Percentiles rank a stretch among this genome's conserved stretches.
These are phyloP conservation scores for Leptomonas seymouri DNA, from an alignment of 208 protist genomes.

Conservation along the genomic window DNA sequence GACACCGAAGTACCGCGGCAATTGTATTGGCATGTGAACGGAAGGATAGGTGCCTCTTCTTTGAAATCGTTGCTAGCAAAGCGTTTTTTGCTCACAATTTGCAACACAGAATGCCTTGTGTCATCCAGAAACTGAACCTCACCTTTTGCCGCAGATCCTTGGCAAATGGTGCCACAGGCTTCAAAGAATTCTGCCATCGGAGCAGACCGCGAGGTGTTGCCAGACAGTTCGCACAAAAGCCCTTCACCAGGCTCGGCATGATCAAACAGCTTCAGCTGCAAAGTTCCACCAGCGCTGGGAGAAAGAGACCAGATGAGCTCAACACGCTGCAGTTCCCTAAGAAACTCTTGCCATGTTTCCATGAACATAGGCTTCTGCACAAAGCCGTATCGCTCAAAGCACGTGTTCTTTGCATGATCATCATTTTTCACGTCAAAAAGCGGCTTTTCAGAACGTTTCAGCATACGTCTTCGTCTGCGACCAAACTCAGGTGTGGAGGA, in stretches of 20 bases:
- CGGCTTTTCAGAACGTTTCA: not conserved
- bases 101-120: conserved; percentile 7
- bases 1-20: conserved; percentile 63
- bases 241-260: conserved; percentile 52
- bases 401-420: conserved; percentile 54
- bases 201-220: conserved; percentile 33
- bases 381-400: conserved; percentile 78
- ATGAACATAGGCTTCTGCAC: conserved; percentile 66
- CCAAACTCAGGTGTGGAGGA: conserved; percentile 41
- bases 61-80: conserved; percentile 13
- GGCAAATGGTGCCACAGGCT: conserved; percentile 42
- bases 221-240: conserved; percentile 51
- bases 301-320: conserved; percentile 68
- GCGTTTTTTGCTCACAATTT: conserved; percentile 34
- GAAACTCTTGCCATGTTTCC: conserved; percentile 70
- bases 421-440: conserved; percentile 34
- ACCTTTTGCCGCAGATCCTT: conserved; percentile 18
- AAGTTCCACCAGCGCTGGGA: conserved; percentile 46
- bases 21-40: conserved; percentile 51
- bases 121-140: conserved; percentile 37
- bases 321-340: conserved; percentile 56
- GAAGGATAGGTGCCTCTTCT: conserved; percentile 39
- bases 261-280: conserved; percentile 63
- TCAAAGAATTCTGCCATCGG: conserved; percentile 82
- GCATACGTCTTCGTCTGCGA: conserved; percentile 1